Base-by-base conservation (phyloP, 768 basidiomycete genomes). In the Jaapia argillacea region DNA sequence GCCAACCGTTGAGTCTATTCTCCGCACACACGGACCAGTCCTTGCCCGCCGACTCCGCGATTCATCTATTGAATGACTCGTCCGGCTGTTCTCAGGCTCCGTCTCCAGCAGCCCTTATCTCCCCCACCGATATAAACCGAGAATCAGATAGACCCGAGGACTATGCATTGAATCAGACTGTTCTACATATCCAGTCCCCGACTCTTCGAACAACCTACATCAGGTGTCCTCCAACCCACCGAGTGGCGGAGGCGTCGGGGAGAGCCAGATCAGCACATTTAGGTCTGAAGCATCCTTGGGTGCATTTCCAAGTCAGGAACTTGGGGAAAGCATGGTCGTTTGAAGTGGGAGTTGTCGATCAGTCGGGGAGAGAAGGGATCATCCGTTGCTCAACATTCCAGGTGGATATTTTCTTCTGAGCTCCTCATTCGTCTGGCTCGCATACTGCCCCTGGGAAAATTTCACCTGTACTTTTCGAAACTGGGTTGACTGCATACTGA, bases 131-230 rank as follows among this genome's bases (percentile, higher is more conserved):
- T 12, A 45, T 61, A 25, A 58, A 53, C 43, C 47, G 51, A 12
- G 59, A 62, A 43, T 46, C 43, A 6, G 58, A 49, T n/a, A 40
- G 38, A 1, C 21, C 12, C 20, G 62, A 51, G 59, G 62, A 21
- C 6, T 58, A 58, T 46, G 37, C 54, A 24, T 64, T 86, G 4
- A 63, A 68, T 45, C 82, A 86, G 56, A 80, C 77, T 1, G 83
- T 86, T 1, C 69, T 89, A 12, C 85, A 89, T 48, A 70, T 89
- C 39, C 86, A 89, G 53, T 86, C 84, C 4, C 85, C 86, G 21
- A 81, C 79, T 10, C 52, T 86, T 25, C 70, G 63, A 41, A 78
- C 67, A 41, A 83, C 85, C 0, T 88, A 70, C 53, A 72, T 89
- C 26, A 77, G 74, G 5, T 79, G 71, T 51, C 85, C 85, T n/a